Evolutionary conservation across 192 early-diverging fungal genomes (phyloP).

Genomic region (Funneliformis mosseae): DNA sequence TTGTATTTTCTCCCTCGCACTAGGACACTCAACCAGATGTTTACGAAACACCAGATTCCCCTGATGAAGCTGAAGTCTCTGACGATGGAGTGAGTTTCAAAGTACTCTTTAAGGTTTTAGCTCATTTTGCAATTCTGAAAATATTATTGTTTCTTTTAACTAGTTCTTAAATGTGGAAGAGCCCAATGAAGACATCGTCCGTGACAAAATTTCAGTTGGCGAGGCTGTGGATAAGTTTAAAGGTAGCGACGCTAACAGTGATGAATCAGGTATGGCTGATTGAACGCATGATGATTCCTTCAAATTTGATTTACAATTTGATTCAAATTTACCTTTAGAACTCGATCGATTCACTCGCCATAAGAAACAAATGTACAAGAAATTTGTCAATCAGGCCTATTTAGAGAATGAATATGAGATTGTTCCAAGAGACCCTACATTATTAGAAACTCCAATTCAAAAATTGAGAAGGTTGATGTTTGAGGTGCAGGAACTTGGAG

Average conservation of each 20-base stretch:
- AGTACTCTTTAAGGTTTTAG: background rate
- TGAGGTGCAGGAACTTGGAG: conserved; percentile 80
- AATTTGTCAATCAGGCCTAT: conserved; percentile 50
- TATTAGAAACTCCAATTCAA: conserved; percentile 75
- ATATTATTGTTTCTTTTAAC: background rate
- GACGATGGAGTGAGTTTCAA: conserved; percentile 26
- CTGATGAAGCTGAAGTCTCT: conserved; percentile 33
- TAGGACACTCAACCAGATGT: conserved; percentile 82
- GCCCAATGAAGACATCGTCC: conserved; percentile 62
- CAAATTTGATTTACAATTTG: background rate
- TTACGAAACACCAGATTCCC: conserved; percentile 76
- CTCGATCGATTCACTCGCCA: conserved; percentile 57
- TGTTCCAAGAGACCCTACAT: conserved; percentile 49
- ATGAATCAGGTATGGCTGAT: conserved; percentile 49
- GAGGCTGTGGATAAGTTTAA: conserved; percentile 64
- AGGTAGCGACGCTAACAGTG: conserved; percentile 51
- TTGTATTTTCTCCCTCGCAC: background rate
- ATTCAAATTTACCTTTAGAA: background rate
- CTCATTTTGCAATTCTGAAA: background rate
- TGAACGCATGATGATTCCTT: background rate
- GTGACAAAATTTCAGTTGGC: conserved; percentile 52
- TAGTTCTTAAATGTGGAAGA: conserved; percentile 53
- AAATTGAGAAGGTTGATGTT: conserved; percentile 74
- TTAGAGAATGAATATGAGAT: conserved; percentile 59
- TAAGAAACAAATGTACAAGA: conserved; percentile 64